Percentiles rank a stretch among this genome's conserved stretches.
Evolutionary conservation across 495 filamentous ascomycete species (phyloP).

Genomic region (Bacidia rubella): DNA sequence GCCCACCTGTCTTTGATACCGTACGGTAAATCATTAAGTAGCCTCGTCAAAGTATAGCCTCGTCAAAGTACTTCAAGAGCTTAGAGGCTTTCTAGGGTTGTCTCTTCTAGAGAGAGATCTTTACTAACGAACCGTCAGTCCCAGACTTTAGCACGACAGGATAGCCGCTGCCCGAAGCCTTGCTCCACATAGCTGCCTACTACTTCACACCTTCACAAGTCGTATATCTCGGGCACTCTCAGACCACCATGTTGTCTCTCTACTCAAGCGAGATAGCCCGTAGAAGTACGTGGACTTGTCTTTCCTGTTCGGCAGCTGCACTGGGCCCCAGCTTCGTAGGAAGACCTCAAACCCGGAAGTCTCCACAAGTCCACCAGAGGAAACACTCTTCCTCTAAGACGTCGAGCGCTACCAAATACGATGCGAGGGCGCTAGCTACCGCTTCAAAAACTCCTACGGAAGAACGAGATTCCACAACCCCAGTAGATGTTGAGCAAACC

Average conservation of each 20-base stretch:
- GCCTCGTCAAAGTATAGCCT: too few relatives aligned
- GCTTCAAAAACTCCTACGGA: slow-evolving; percentile 11
- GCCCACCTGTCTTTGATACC: too few relatives aligned
- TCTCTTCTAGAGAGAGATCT: too few relatives aligned
- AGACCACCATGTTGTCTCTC: slow-evolving; percentile 31
- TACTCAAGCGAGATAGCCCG: slow-evolving; percentile 36
- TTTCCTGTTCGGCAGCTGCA: slow-evolving; percentile 24
- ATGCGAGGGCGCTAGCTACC: slow-evolving; percentile 9
- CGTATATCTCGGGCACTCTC: too few relatives aligned
- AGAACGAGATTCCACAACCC: neutral
- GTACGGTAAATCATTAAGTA: too few relatives aligned
- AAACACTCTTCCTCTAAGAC: slow-evolving; percentile 39
- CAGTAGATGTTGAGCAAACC: slow-evolving; percentile 2
- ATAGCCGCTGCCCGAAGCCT: neutral
- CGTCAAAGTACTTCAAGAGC: too few relatives aligned
- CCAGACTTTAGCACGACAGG: too few relatives aligned
- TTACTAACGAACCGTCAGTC: too few relatives aligned
- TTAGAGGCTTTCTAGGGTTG: too few relatives aligned
- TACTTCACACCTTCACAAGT: too few relatives aligned
- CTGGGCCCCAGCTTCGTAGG: slow-evolving; percentile 21
- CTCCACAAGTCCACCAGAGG: slow-evolving; percentile 34
- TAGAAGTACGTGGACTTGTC: slow-evolving; percentile 28
- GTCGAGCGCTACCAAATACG: slow-evolving; percentile 27
- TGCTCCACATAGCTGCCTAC: neutral
- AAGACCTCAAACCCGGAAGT: slow-evolving; percentile 22